Evolutionary conservation across 2,329 filamentous ascomycete species (phyloP).

Genomic region (Pseudocercospora vitis): DNA sequence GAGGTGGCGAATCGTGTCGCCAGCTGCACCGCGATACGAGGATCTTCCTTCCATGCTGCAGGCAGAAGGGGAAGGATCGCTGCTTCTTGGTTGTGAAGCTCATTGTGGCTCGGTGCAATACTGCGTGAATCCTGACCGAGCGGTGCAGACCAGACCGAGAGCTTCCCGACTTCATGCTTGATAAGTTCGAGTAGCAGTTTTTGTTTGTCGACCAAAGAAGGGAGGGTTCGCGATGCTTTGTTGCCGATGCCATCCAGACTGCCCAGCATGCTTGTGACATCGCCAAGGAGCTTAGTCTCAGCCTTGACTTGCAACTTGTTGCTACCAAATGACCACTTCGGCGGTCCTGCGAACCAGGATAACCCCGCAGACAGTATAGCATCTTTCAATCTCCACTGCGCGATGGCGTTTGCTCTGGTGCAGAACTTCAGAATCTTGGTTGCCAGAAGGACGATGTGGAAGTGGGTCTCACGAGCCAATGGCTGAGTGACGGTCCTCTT

Average conservation of each 20-base stretch:
- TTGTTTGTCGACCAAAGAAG: slow-evolving; percentile 74
- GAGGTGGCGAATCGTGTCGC: slow-evolving; percentile 71
- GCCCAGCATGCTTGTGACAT: slow-evolving; percentile 69
- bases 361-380: slow-evolving; percentile 82
- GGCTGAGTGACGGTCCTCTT: slow-evolving; percentile 73
- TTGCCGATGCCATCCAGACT: slow-evolving; percentile 61
- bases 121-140: slow-evolving; percentile 59
- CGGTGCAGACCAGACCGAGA: slow-evolving; percentile 88
- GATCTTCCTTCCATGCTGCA: slow-evolving; percentile 83
- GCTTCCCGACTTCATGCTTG: slow-evolving; percentile 77
- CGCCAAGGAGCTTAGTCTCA: slow-evolving; percentile 76
- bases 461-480: slow-evolving; percentile 85
- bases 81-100: slow-evolving; percentile 43
- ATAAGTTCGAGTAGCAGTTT: slow-evolving; percentile 78
- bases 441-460: slow-evolving; percentile 82
- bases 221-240: slow-evolving; percentile 52
- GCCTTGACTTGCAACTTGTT: slow-evolving; percentile 92
- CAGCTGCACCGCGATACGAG: slow-evolving; percentile 84
- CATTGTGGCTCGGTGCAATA: slow-evolving; percentile 33
- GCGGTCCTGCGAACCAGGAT: slow-evolving; percentile 80
- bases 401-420: slow-evolving; percentile 61
- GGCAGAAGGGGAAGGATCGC: slow-evolving; percentile 59
- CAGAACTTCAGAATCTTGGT: slow-evolving; percentile 73
- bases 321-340: slow-evolving; percentile 91
- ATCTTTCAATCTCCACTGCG: slow-evolving; percentile 83